Conservation (phyloP, 768 basidiomycete genomes). For the Xerocomus spinulosus region DNA sequence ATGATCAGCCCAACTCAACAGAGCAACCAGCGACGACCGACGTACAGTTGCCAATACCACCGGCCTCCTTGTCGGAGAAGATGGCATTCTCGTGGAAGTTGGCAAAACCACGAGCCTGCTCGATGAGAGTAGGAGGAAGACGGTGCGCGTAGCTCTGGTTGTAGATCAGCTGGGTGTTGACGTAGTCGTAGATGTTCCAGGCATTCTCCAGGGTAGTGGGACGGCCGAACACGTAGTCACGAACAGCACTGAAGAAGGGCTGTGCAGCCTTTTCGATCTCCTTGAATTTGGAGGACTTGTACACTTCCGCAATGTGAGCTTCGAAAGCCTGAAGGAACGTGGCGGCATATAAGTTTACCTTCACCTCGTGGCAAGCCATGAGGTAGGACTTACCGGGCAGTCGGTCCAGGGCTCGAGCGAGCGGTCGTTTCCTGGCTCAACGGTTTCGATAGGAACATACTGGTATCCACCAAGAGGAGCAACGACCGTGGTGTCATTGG, state of each 20-base stretch:
- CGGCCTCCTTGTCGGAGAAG: constrained; percentile 59
- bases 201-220: constrained; percentile 64
- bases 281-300: constrained; percentile 65
- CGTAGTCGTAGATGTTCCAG: constrained; percentile 78
- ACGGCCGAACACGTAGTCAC: constrained; percentile 70
- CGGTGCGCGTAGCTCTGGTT: constrained; percentile 78
- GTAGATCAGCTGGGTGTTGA: constrained; percentile 72
- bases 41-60: constrained; percentile 76
- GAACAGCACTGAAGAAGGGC: constrained; percentile 61
- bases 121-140: constrained; percentile 72
- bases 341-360: constrained; percentile 11
- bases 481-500: constrained; percentile 67
- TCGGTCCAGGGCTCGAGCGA: constrained; percentile 78
- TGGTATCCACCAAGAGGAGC: constrained; percentile 82
- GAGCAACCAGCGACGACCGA: constrained; percentile 11
- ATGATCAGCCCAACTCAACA: constrained; percentile 5
- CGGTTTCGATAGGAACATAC: constrained; percentile 86
- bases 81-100: constrained; percentile 76
- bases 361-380: neutral
- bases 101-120: constrained; percentile 70
- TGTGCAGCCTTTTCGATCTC: constrained; percentile 48
- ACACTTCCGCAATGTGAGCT: constrained; percentile 56
- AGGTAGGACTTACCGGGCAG: constrained; percentile 42
- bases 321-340: constrained; percentile 49
- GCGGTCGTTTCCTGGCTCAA: constrained; percentile 78